phyloP scores from a whole-genome alignment of 805 yeast genomes.

The Yarrowia yakushimensis region DNA sequence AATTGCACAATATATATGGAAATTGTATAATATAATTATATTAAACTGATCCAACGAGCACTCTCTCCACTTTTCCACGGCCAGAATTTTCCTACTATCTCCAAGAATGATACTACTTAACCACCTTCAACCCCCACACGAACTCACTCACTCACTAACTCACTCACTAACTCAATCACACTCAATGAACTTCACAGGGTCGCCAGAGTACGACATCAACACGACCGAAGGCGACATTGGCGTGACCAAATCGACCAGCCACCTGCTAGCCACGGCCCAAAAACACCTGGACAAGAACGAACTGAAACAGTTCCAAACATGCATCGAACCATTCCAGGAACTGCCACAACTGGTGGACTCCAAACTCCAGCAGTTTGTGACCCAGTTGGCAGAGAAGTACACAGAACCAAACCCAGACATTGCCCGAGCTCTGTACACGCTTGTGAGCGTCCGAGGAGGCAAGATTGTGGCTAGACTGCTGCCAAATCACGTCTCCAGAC shows the following conservation, averaged over 20 bases:
- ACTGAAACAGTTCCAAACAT: neutral
- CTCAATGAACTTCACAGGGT: constrained; percentile 7
- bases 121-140: neutral
- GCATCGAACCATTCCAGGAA: constrained; percentile 33
- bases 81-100: no score
- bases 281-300: neutral
- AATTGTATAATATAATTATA: no score
- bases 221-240: constrained; percentile 29
- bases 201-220: constrained; percentile 25
- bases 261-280: constrained; percentile 24
- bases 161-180: neutral
- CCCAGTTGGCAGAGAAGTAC: constrained; percentile 11
- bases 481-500: constrained; percentile 53
- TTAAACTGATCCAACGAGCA: no score
- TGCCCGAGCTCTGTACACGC: constrained; percentile 49
- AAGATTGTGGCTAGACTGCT: constrained; percentile 59
- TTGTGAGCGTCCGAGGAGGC: constrained; percentile 64
- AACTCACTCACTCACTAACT: neutral
- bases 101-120: no score
- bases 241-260: constrained; percentile 29
- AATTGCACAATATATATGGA: no score
- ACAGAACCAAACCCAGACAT: neutral
- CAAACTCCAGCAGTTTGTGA: constrained; percentile 25
- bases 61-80: no score
- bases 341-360: constrained; percentile 34